A percentile compares a stretch with the other conserved stretches of the same genome.
Evolutionary conservation across 805 yeast genomes (phyloP).

Genomic region (Barnettozyma sucrosica): DNA sequence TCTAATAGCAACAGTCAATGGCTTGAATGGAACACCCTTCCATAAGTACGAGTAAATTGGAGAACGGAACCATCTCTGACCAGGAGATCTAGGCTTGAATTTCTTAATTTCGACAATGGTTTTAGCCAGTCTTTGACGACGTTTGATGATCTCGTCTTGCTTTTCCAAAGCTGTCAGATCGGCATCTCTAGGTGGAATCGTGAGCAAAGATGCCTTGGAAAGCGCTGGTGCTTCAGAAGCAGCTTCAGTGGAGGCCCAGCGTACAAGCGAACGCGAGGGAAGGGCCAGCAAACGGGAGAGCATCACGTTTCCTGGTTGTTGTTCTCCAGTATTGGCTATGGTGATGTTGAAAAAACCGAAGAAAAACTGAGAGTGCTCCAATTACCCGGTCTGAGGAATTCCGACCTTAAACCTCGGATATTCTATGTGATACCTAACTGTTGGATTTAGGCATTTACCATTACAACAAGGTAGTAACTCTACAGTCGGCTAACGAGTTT

Average conservation of each 20-base stretch:
- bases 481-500: too few relatives aligned
- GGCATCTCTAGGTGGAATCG: conserved; percentile 36
- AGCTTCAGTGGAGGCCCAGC: conserved; percentile 6
- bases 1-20: conserved; percentile 67
- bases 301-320: neutral
- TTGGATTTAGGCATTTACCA: too few relatives aligned
- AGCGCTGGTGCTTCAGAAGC: conserved; percentile 2
- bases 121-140: conserved; percentile 68
- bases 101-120: conserved; percentile 67
- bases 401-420: neutral
- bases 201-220: conserved; percentile 23
- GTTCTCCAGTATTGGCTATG: neutral
- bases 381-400: neutral
- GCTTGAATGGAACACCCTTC: conserved; percentile 75
- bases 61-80: conserved; percentile 79
- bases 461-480: too few relatives aligned
- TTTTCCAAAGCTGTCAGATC: conserved; percentile 69
- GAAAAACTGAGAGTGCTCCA: neutral
- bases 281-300: conserved; percentile 1
- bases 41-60: conserved; percentile 85
- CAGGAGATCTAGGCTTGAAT: conserved; percentile 79
- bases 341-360: neutral
- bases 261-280: neutral
- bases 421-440: too few relatives aligned
- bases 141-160: conserved; percentile 65